phyloP scores from a whole-genome alignment of 306 rosid species.

The Adenanthera pavonina region DNA sequence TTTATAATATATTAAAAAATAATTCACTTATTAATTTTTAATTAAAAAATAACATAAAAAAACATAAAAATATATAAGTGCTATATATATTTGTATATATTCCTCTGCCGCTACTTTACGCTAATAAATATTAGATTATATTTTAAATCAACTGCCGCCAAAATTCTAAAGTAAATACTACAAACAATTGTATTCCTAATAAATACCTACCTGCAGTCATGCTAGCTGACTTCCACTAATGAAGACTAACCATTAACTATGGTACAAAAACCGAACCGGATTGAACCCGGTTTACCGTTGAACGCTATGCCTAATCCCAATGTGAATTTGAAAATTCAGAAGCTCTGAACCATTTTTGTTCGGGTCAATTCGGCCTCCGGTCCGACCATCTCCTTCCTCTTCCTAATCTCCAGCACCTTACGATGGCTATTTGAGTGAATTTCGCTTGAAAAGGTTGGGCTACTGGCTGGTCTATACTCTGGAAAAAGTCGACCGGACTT shows the following conservation, averaged over 20 bases:
- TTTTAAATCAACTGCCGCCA: constrained; percentile 28
- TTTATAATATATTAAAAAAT: too few species aligned
- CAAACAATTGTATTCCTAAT: constrained; percentile 49
- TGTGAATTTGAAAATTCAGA: constrained; percentile 29
- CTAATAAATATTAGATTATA: constrained; percentile 10
- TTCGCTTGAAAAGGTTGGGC: constrained; percentile 74
- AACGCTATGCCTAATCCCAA: neutral
- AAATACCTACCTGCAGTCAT: constrained; percentile 21
- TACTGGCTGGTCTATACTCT: constrained; percentile 91
- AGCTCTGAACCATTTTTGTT: constrained; percentile 47
- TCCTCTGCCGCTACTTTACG: constrained; percentile 1
- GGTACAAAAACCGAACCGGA: constrained; percentile 34
- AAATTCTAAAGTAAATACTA: constrained; percentile 3
- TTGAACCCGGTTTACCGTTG: constrained; percentile 31
- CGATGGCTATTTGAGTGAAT: constrained; percentile 90
- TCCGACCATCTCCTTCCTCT: constrained; percentile 53
- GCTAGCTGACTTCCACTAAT: constrained; percentile 37
- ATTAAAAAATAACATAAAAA: too few species aligned
- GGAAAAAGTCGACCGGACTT: constrained; percentile 95
- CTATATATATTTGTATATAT: neutral
- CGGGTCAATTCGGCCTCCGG: constrained; percentile 47
- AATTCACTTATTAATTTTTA: too few species aligned
- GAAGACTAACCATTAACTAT: constrained; percentile 26
- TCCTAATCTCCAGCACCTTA: constrained; percentile 86
- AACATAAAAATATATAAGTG: too few species aligned